Evolutionary conservation across 2,329 filamentous ascomycete genomes (phyloP).

Genomic region (Mycosphaerelloides madeirae): DNA sequence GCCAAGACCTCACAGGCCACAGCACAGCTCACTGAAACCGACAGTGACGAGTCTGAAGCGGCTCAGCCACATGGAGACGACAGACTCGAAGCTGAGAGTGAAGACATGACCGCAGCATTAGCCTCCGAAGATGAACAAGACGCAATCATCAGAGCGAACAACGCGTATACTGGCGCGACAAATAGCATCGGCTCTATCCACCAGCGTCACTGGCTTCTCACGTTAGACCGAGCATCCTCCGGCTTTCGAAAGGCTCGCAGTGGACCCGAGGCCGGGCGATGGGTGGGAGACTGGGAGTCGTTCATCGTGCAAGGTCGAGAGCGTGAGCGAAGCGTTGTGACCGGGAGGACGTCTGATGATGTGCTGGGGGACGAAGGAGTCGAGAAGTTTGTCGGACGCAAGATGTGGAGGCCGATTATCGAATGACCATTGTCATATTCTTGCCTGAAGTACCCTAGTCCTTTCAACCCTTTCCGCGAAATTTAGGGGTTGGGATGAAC

Average conservation of each 20-base stretch:
- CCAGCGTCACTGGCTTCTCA: slow-evolving; percentile 63
- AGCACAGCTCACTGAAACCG: slow-evolving; percentile 15
- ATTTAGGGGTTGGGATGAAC: too few relatives aligned
- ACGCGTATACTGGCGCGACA: slow-evolving; percentile 61
- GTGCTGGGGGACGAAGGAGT: slow-evolving; percentile 60
- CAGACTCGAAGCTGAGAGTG: slow-evolving; percentile 3
- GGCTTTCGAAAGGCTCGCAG: slow-evolving; percentile 48
- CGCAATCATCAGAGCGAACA: slow-evolving; percentile 50
- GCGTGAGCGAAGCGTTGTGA: slow-evolving; percentile 62
- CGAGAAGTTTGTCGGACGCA: slow-evolving; percentile 51
- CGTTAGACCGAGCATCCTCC: slow-evolving; percentile 55
- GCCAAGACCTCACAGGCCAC: slow-evolving; percentile 5
- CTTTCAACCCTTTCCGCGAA: too few relatives aligned
- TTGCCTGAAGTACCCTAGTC: too few relatives aligned
- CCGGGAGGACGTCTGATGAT: slow-evolving; percentile 55
- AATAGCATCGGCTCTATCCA: slow-evolving; percentile 65
- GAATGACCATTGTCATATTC: slow-evolving; percentile 21
- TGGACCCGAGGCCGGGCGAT: slow-evolving; percentile 26
- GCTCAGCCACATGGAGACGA: background rate
- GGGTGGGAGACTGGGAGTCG: slow-evolving; percentile 45
- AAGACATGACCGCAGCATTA: slow-evolving; percentile 21
- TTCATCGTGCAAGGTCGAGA: slow-evolving; percentile 61
- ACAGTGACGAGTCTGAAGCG: slow-evolving; percentile 14
- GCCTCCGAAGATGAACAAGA: slow-evolving; percentile 40
- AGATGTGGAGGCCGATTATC: slow-evolving; percentile 52